phyloP scores from a whole-genome alignment of 345 rosid species.

The Reutealis trisperma region DNA sequence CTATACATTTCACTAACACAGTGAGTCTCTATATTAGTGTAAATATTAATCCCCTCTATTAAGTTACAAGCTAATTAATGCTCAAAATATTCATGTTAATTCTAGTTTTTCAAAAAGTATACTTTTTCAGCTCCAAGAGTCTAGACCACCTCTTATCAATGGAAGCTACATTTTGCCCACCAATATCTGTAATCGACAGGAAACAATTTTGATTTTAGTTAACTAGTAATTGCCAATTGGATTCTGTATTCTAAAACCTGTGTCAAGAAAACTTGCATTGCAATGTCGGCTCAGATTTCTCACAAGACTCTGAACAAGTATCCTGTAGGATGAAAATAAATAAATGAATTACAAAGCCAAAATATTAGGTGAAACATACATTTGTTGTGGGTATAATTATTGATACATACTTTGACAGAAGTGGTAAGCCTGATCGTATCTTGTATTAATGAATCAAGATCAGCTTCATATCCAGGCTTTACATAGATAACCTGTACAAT shows the following conservation, averaged over 20 bases:
- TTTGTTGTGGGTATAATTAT: too few species aligned
- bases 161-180: slow-evolving; percentile 50
- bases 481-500: slow-evolving; percentile 76
- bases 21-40: too few species aligned
- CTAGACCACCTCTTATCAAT: slow-evolving; percentile 72
- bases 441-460: slow-evolving; percentile 71
- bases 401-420: slow-evolving; percentile 43
- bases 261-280: slow-evolving; percentile 45
- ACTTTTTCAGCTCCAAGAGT: slow-evolving; percentile 70
- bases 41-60: too few species aligned
- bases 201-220: background rate
- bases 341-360: too few species aligned
- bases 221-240: background rate
- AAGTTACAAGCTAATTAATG: background rate
- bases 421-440: slow-evolving; percentile 69
- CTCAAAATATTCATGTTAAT: background rate
- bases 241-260: background rate
- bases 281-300: slow-evolving; percentile 56
- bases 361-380: too few species aligned
- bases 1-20: too few species aligned
- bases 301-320: slow-evolving; percentile 72
- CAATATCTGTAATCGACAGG: slow-evolving; percentile 40
- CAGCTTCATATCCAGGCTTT: slow-evolving; percentile 73
- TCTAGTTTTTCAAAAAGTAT: background rate
- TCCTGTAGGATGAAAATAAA: slow-evolving; percentile 41